These are phyloP conservation scores for Mortierella sp. DNA, from an alignment of 371 early-diverging fungal genomes.

Conservation along the genomic window DNA sequence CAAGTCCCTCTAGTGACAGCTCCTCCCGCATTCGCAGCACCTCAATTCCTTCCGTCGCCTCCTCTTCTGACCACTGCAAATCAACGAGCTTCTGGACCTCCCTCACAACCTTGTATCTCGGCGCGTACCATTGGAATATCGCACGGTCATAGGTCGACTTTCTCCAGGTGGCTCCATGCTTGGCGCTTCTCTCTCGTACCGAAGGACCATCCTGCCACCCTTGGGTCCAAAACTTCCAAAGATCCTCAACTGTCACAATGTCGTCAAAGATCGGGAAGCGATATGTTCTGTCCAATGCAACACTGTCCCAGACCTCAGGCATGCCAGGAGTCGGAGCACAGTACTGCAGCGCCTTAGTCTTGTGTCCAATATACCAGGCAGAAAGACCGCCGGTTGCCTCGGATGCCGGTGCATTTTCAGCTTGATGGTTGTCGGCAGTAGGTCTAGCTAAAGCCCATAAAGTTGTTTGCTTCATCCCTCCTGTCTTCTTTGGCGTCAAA, in stretches of 20 bases:
- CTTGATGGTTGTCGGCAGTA: not conserved
- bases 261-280: not conserved
- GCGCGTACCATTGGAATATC: not conserved
- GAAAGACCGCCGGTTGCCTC: too few species aligned
- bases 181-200: not conserved
- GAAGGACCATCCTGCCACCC: slow-evolving; percentile 3
- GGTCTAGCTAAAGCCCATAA: not conserved
- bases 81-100: not conserved
- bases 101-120: not conserved
- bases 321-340: not conserved
- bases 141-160: not conserved
- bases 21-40: not conserved
- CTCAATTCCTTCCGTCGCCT: not conserved
- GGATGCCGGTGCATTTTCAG: not conserved
- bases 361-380: too few species aligned
- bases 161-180: slow-evolving; percentile 4
- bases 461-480: not conserved
- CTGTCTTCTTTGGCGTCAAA: not conserved
- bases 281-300: not conserved
- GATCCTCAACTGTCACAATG: not conserved
- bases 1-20: not conserved
- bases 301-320: not conserved
- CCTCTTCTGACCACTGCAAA: not conserved
- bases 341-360: not conserved
- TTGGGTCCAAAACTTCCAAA: not conserved